Evolutionary conservation across 306 rosid genomes (phyloP).

Genomic region (Alnus glutinosa): DNA sequence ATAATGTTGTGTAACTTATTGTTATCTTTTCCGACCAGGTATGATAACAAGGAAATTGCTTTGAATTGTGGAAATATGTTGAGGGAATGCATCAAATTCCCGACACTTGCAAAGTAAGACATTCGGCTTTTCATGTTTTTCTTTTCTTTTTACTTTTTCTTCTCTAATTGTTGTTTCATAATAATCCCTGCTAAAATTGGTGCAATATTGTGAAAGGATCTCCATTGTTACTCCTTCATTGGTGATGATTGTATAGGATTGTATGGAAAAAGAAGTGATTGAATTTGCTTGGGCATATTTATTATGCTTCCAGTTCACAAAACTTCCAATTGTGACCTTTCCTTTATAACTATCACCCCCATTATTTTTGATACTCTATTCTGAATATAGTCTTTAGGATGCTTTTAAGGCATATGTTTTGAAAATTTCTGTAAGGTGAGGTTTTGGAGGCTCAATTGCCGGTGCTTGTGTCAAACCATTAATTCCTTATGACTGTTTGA

Average conservation of each 20-base stretch:
- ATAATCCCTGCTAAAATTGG: conserved; percentile 26
- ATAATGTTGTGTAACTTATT: conserved; percentile 18
- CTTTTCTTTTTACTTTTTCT: background rate
- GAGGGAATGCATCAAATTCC: conserved; percentile 93
- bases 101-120: conserved; percentile 82
- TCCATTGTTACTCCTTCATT: conserved; percentile 18
- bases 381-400: conserved; percentile 13
- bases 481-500: background rate
- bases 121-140: conserved; percentile 13
- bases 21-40: conserved; percentile 52
- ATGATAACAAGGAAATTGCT: conserved; percentile 95
- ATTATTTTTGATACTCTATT: conserved; percentile 9
- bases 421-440: conserved; percentile 6
- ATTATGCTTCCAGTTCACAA: conserved; percentile 12
- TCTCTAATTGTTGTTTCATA: conserved; percentile 11
- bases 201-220: conserved; percentile 17
- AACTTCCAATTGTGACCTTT: conserved; percentile 5
- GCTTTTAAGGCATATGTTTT: conserved; percentile 5
- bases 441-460: conserved; percentile 3
- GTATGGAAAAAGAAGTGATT: background rate
- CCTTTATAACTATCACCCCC: background rate
- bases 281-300: conserved; percentile 5
- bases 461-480: background rate
- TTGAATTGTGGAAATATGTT: conserved; percentile 87
- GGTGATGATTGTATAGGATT: conserved; percentile 4